Conservation (phyloP, 768 basidiomycete species). For the Gymnopilus dilepis region DNA sequence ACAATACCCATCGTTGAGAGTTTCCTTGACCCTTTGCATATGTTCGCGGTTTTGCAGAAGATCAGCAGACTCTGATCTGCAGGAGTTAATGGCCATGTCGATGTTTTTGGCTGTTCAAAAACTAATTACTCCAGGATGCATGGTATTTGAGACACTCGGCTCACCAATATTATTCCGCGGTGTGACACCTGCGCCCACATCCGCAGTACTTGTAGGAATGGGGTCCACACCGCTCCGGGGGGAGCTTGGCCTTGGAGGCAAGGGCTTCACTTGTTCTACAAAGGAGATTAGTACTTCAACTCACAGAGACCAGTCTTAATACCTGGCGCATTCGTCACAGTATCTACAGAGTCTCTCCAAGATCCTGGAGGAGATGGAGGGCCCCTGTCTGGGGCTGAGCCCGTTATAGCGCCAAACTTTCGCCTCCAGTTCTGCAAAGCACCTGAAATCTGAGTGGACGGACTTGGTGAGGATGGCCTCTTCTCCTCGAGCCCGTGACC, state of each 20-base stretch:
- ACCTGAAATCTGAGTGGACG: constrained; percentile 1
- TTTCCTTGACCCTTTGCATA: constrained; percentile 76
- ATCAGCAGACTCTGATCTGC: constrained; percentile 67
- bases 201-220: background rate
- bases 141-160: constrained; percentile 10
- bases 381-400: background rate
- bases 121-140: constrained; percentile 9
- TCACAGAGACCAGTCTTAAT: background rate
- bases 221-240: background rate
- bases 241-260: background rate
- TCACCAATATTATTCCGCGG: constrained; percentile 47
- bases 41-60: constrained; percentile 66
- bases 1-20: constrained; percentile 82
- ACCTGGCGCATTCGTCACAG: background rate
- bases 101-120: constrained; percentile 60
- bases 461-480: background rate
- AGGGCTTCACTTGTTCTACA: background rate
- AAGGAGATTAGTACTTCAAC: background rate
- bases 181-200: constrained; percentile 17
- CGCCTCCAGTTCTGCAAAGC: constrained; percentile 35
- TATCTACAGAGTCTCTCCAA: background rate
- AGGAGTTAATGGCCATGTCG: constrained; percentile 73
- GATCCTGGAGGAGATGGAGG: background rate
- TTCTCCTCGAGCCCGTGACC: constrained; percentile 11
- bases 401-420: constrained; percentile 30